Evolutionary conservation across 75 land plant genomes (phyloP).

Genomic region (Pseudotsuga menziesii): DNA sequence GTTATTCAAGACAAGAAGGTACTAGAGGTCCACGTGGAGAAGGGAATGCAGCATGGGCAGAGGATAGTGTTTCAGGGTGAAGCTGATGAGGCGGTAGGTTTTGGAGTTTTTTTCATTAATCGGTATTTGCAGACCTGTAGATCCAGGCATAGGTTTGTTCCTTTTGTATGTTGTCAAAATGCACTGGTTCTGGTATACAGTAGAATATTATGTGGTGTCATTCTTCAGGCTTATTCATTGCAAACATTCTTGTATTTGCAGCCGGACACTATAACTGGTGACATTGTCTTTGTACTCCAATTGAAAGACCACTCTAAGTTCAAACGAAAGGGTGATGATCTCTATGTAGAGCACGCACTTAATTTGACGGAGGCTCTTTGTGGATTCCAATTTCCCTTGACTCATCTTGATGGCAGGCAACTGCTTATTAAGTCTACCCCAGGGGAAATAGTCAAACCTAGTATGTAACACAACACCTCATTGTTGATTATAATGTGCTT

Average conservation of each 20-base stretch:
- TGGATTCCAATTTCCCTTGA: constrained; percentile 29
- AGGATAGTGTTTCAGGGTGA: constrained; percentile 65
- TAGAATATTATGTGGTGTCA: too few relatives aligned
- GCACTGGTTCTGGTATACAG: too few relatives aligned
- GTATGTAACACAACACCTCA: constrained; percentile 25
- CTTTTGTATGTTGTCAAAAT: too few relatives aligned
- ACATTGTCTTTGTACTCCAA: constrained; percentile 52
- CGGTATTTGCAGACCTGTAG: neutral
- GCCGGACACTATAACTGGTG: constrained; percentile 34
- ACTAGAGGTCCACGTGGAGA: constrained; percentile 73
- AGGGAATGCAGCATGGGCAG: constrained; percentile 77
- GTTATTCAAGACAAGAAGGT: constrained; percentile 77
- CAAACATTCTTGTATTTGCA: constrained; percentile 5
- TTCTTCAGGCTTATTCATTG: neutral
- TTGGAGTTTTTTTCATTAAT: neutral
- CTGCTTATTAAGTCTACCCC: constrained; percentile 41
- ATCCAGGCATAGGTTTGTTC: too few relatives aligned
- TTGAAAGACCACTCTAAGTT: constrained; percentile 34
- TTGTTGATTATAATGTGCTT: too few relatives aligned
- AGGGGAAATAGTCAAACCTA: constrained; percentile 62
- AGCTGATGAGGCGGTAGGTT: constrained; percentile 83
- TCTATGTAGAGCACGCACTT: constrained; percentile 25
- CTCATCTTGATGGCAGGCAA: constrained; percentile 32
- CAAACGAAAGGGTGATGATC: constrained; percentile 42
- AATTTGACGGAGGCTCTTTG: constrained; percentile 28